Percentiles rank a stretch among this genome's conserved stretches.
Conservation (phyloP, 257 asterid species). For the Solanum bulbocastanum region DNA sequence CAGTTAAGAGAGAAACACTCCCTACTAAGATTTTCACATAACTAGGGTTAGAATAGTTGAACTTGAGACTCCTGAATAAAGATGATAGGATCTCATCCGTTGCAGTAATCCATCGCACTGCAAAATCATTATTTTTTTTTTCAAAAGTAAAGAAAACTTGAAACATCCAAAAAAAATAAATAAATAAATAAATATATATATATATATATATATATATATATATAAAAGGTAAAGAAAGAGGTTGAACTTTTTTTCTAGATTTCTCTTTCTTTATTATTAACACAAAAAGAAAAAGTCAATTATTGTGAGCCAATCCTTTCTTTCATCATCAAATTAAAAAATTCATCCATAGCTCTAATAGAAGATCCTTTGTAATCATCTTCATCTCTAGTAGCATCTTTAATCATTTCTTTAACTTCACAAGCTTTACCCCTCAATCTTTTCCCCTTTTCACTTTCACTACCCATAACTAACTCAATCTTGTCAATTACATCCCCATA, state of each 20-base stretch:
- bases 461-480: conserved; percentile 49
- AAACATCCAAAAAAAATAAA: background rate
- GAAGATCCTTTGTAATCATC: conserved; percentile 35
- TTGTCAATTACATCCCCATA: conserved; percentile 28
- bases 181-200: too few species aligned
- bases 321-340: conserved; percentile 17
- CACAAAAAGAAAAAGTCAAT: background rate
- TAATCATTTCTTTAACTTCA: conserved; percentile 22
- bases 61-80: background rate
- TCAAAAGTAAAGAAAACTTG: background rate
- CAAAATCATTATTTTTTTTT: background rate
- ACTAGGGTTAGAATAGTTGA: accelerated
- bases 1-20: background rate
- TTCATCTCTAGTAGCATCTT: conserved; percentile 25
- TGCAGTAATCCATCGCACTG: accelerated
- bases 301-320: background rate
- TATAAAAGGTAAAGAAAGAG: background rate
- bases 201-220: too few species aligned
- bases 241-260: background rate
- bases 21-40: background rate
- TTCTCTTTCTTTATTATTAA: background rate
- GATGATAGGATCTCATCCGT: accelerated
- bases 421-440: conserved; percentile 27
- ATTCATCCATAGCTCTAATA: conserved; percentile 39
- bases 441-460: conserved; percentile 14